phyloP scores from a whole-genome alignment of 345 rosid genomes.

The Eutrema yunnanense region DNA sequence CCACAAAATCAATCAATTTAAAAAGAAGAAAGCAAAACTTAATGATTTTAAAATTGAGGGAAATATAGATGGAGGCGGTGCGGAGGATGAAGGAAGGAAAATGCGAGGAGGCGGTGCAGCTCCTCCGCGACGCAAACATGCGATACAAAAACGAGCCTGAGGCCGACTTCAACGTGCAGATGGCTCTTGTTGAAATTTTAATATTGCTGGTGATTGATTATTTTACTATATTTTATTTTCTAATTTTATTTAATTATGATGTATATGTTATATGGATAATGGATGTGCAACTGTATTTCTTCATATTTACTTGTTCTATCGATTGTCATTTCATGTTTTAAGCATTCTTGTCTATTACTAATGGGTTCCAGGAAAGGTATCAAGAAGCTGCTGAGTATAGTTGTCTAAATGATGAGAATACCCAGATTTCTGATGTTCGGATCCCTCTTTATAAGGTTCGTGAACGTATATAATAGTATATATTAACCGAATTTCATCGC shows the following conservation, averaged over 20 bases:
- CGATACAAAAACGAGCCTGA: constrained; percentile 36
- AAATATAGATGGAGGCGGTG: constrained; percentile 48
- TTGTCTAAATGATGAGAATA: constrained; percentile 28
- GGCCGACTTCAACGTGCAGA: constrained; percentile 44
- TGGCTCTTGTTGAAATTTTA: constrained; percentile 56
- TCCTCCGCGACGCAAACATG: constrained; percentile 30
- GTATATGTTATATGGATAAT: not conserved
- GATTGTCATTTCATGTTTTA: not conserved
- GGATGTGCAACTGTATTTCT: not conserved
- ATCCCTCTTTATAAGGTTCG: constrained; percentile 32
- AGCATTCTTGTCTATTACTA: not conserved
- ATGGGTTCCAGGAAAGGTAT: constrained; percentile 26
- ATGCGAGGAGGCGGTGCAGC: constrained; percentile 40
- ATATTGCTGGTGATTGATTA: constrained; percentile 42
- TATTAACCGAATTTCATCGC: too few species aligned
- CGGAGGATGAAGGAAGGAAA: constrained; percentile 39
- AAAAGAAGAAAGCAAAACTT: not conserved
- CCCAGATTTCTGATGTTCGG: constrained; percentile 29
- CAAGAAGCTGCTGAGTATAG: constrained; percentile 31
- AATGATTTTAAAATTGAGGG: not conserved
- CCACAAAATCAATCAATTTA: not conserved
- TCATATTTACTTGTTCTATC: not conserved
- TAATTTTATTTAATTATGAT: not conserved
- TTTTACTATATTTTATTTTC: not conserved
- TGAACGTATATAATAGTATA: not conserved